phyloP scores from a whole-genome alignment of 2,329 filamentous ascomycete genomes.

The Fusarium papillatum region DNA sequence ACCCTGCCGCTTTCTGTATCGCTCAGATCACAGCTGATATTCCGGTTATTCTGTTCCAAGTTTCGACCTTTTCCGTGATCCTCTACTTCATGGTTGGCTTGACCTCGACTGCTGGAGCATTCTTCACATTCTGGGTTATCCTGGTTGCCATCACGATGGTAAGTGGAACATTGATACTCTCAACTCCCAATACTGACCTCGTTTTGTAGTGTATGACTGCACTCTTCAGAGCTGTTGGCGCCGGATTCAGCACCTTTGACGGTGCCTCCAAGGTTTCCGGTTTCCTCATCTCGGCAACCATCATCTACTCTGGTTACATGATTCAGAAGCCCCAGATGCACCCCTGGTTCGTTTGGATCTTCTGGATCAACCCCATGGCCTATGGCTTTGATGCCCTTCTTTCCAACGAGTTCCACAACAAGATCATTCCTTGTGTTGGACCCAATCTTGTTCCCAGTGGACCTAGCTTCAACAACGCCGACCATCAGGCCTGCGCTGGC shows the following conservation, averaged over 20 bases:
- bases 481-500: constrained; percentile 67
- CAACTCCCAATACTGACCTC: neutral
- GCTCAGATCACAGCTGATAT: constrained; percentile 68
- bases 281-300: constrained; percentile 61
- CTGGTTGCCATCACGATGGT: constrained; percentile 66
- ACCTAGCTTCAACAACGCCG: constrained; percentile 57
- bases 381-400: constrained; percentile 79
- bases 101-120: constrained; percentile 62
- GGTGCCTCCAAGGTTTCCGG: constrained; percentile 70
- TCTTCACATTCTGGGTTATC: constrained; percentile 74
- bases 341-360: constrained; percentile 74
- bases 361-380: constrained; percentile 76
- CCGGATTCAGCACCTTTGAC: constrained; percentile 69
- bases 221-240: constrained; percentile 68
- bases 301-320: constrained; percentile 76
- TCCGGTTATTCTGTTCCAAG: constrained; percentile 69
- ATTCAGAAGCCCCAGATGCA: constrained; percentile 74
- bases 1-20: constrained; percentile 71
- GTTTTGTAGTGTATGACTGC: constrained; percentile 65
- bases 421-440: constrained; percentile 65
- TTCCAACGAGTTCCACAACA: constrained; percentile 77
- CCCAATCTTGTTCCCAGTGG: constrained; percentile 65
- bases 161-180: constrained; percentile 19
- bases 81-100: constrained; percentile 76
- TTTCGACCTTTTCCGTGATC: constrained; percentile 68